Conservation (phyloP, 2,329 filamentous ascomycete genomes). For the Exophiala sideris region DNA sequence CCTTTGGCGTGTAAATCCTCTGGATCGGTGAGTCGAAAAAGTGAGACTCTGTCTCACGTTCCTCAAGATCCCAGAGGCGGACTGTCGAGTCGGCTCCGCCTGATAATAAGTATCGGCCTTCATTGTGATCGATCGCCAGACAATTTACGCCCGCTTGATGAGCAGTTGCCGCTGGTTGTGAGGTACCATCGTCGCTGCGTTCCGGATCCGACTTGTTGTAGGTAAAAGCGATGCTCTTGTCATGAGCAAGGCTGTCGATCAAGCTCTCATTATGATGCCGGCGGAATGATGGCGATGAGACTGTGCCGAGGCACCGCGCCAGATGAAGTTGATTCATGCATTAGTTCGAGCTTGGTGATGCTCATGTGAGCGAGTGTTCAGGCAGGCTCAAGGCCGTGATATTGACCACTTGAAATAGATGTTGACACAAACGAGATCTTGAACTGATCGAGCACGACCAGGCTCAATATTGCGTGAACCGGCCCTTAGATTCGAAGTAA, state of each 20-base stretch:
- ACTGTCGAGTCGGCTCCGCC: conserved; percentile 82
- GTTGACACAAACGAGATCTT: too few species aligned
- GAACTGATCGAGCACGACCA: too few species aligned
- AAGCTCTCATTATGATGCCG: conserved; percentile 64
- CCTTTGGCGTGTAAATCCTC: conserved; percentile 10
- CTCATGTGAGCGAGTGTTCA: background rate
- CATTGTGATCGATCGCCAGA: conserved; percentile 75
- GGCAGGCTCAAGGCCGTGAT: too few species aligned
- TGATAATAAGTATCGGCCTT: conserved; percentile 74
- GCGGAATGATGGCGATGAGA: conserved; percentile 63
- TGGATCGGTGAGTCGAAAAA: conserved; percentile 46
- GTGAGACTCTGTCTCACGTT: conserved; percentile 52
- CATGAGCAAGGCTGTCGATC: conserved; percentile 63
- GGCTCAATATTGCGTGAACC: too few species aligned
- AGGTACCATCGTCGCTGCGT: conserved; percentile 28
- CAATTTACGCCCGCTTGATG: conserved; percentile 77
- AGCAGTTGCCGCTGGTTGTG: conserved; percentile 48
- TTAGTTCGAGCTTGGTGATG: background rate
- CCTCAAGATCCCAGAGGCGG: conserved; percentile 82
- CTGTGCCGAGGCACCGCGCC: conserved; percentile 50
- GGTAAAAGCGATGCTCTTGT: conserved; percentile 59
- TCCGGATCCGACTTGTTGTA: conserved; percentile 28
- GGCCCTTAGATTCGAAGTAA: too few species aligned
- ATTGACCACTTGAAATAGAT: too few species aligned
- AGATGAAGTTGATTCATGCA: conserved; percentile 26